These are phyloP conservation scores for Penicillium sp. DNA, from an alignment of 2,329 filamentous ascomycete species.

Conservation along the genomic window DNA sequence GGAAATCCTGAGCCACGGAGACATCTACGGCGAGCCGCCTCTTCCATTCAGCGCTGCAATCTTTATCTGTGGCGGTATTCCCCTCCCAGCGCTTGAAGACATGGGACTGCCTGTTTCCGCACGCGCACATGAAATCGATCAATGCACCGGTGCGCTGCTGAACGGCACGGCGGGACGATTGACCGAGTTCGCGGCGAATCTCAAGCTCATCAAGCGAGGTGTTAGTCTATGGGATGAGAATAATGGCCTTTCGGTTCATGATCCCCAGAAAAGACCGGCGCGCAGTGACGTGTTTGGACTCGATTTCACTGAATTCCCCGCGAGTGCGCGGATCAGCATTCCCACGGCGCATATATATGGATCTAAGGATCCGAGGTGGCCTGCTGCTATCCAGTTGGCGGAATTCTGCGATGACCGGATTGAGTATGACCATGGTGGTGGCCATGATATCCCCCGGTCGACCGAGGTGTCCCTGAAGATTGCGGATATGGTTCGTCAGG, in stretches of 20 bases:
- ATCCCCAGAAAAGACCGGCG: not conserved
- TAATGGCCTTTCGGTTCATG: too few relatives aligned
- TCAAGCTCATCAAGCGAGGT: not conserved
- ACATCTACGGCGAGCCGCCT: not conserved
- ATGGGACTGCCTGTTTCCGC: not conserved
- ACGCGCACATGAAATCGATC: not conserved
- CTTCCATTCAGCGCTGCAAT: not conserved
- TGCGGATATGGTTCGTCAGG: not conserved
- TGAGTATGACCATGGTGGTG: not conserved
- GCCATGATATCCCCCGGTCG: not conserved
- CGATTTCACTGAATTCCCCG: not conserved
- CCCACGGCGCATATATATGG: slow-evolving; percentile 1
- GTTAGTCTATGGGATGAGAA: not conserved
- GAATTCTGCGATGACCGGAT: not conserved
- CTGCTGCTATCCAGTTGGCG: not conserved
- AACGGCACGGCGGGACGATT: not conserved
- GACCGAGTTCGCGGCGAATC: not conserved
- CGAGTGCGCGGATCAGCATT: not conserved
- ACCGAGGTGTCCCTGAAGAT: not conserved
- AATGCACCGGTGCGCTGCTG: not conserved
- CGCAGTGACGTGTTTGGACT: not conserved
- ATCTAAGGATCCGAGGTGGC: not conserved
- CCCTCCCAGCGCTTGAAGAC: not conserved
- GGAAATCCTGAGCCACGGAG: too few relatives aligned
- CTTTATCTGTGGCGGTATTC: slow-evolving; percentile 8